Evolutionary conservation across 305 asterid genomes (phyloP), one percentile per base, ranked within the genome.

Genomic region (Striga hermonthica): DNA sequence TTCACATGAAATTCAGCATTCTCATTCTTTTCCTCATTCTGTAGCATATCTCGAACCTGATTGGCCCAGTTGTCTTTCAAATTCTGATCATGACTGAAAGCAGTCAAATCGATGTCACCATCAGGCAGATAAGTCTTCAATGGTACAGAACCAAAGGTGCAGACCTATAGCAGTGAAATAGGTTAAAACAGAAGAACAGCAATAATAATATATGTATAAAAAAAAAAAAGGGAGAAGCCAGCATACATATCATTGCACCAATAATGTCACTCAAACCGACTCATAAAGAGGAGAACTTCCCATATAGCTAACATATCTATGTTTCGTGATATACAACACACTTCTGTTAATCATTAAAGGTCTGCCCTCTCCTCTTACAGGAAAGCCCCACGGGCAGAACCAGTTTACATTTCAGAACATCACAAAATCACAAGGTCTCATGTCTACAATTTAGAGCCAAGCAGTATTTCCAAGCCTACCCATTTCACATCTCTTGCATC

Each of bases 71-170:
- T 65, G 68, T 86, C 96, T 69, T 85, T 88, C 74, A 81, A 64
- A 66, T 54, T 82, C 72, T 74, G 88, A 73, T 84, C 76, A 65
- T 83, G 79, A 76, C 97, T 83, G 78, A 88, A 88, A 70, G 88
- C 90, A 65, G 96, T 91, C 79, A 91, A 73, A 79, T 91, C 97
- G 14, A 91, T 91, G 79, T 91, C 97, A 16, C 97, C 97, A 60
- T 91, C 97, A 36, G 97, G 97, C 37, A 91, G 84, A 75, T 88
- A 91, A 64, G 97, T 91, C 88, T 84, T 91, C 95, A 91, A 76
- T 64, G 97, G 97, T 58, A 91, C 97, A 69, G 97, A 91, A 54
- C 97, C 97, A 66, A 88, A 91, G n/a, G 93, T 86, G 75, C 80
- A 88, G 71, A 91, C 97, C 96, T 86, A 81, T 43, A 66, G 12